A percentile compares a stretch with the other conserved stretches of the same genome.
phyloP scores from a whole-genome alignment of 192 early-diverging fungal species.

The Podila epicladia region DNA sequence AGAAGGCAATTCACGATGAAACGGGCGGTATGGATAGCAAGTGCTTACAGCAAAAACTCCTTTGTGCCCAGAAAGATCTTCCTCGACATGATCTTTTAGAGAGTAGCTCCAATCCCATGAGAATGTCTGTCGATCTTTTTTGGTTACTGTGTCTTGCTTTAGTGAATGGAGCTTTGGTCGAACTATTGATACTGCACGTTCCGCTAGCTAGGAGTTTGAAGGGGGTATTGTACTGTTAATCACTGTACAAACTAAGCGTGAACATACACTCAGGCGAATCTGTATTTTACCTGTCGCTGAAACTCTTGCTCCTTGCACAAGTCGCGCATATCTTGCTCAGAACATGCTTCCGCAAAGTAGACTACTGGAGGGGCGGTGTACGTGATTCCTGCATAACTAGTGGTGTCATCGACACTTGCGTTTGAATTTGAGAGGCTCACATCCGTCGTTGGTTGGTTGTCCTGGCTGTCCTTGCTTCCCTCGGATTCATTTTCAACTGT shows the following conservation, averaged over 20 bases:
- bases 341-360: constrained; percentile 28
- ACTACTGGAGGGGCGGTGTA: not conserved
- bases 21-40: too few species aligned
- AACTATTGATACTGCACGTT: not conserved
- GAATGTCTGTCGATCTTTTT: not conserved
- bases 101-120: constrained; percentile 23
- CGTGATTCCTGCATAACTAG: too few species aligned
- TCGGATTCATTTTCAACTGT: not conserved
- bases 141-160: not conserved
- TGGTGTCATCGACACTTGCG: too few species aligned
- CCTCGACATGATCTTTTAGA: constrained; percentile 12
- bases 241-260: too few species aligned
- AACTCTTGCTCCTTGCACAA: constrained; percentile 12
- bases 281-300: constrained; percentile 16
- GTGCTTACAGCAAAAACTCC: constrained; percentile 34
- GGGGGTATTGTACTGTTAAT: too few species aligned
- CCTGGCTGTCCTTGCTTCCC: not conserved
- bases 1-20: too few species aligned
- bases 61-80: constrained; percentile 12
- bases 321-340: constrained; percentile 20
- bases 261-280: too few species aligned
- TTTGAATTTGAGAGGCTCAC: not conserved
- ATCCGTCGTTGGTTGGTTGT: not conserved
- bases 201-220: not conserved
- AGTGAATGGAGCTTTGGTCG: not conserved